A percentile compares a stretch with the other conserved stretches of the same genome.
These are phyloP conservation scores for Pleurotus pulmonarius DNA, from an alignment of 768 basidiomycete genomes.

Conservation along the genomic window DNA sequence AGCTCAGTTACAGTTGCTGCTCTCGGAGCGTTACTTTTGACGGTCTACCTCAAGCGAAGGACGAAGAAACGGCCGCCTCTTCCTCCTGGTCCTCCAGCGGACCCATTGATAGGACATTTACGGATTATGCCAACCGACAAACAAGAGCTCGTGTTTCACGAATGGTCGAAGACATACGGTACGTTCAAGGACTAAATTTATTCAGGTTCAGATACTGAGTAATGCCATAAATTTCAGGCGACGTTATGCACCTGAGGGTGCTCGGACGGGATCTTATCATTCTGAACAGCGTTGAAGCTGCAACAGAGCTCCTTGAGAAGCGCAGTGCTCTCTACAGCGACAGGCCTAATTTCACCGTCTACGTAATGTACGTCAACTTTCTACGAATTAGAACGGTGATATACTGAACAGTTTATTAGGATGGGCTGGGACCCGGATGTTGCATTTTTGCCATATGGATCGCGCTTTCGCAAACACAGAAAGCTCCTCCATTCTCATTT, in stretches of 20 bases:
- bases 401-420: background rate
- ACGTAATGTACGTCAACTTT: slow-evolving; percentile 36
- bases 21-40: too few species aligned
- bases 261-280: slow-evolving; percentile 10
- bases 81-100: slow-evolving; percentile 44
- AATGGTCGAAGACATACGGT: slow-evolving; percentile 44
- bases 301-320: slow-evolving; percentile 14
- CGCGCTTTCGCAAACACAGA: slow-evolving; percentile 47
- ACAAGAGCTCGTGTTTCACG: slow-evolving; percentile 34
- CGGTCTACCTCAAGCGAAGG: too few species aligned
- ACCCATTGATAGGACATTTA: slow-evolving; percentile 46
- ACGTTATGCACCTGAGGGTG: slow-evolving; percentile 3
- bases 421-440: slow-evolving; percentile 1
- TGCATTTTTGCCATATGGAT: slow-evolving; percentile 23
- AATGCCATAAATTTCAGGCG: background rate
- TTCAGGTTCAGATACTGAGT: background rate
- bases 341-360: slow-evolving; percentile 34
- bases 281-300: slow-evolving; percentile 5
- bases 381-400: background rate
- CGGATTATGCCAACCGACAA: slow-evolving; percentile 37
- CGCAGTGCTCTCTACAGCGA: slow-evolving; percentile 20
- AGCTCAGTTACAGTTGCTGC: too few species aligned
- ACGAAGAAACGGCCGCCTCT: background rate
- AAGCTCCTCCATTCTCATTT: slow-evolving; percentile 48
- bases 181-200: slow-evolving; percentile 11